phyloP scores from a whole-genome alignment of 2,329 filamentous ascomycete genomes.

The Fusarium ramigenum region DNA sequence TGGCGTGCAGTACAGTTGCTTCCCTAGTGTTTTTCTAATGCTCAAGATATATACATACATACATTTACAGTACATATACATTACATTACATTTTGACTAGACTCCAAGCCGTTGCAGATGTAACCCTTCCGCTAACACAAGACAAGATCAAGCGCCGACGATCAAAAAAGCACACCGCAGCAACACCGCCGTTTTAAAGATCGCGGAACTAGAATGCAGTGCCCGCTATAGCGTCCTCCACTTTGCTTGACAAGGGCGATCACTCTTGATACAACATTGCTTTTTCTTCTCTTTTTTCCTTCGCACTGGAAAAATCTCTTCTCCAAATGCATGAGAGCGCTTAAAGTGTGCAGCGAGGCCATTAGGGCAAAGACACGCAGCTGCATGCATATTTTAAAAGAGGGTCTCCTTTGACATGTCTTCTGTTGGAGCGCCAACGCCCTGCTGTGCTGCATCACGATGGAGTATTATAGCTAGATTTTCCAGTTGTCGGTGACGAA shows the following conservation, averaged over 20 bases:
- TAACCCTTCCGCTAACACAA: slow-evolving; percentile 29
- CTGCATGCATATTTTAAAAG: slow-evolving; percentile 37
- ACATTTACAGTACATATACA: slow-evolving; percentile 27
- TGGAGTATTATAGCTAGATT: slow-evolving; percentile 27
- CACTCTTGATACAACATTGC: slow-evolving; percentile 2
- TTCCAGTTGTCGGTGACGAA: slow-evolving; percentile 39
- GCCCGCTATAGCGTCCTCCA: slow-evolving; percentile 32
- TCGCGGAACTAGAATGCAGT: slow-evolving; percentile 32
- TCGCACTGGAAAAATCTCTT: slow-evolving; percentile 34
- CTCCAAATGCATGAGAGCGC: slow-evolving; percentile 9
- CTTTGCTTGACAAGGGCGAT: slow-evolving; percentile 25
- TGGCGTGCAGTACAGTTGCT: slow-evolving; percentile 20
- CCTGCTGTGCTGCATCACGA: slow-evolving; percentile 29
- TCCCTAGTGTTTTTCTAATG: slow-evolving; percentile 26
- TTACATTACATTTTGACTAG: slow-evolving; percentile 4
- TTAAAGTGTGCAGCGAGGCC: slow-evolving; percentile 21
- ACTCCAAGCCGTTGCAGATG: slow-evolving; percentile 19
- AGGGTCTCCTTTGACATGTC: slow-evolving; percentile 23
- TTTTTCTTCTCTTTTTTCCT: slow-evolving; percentile 32
- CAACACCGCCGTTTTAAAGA: slow-evolving; percentile 29
- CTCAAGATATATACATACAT: slow-evolving; percentile 32
- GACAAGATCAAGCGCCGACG: slow-evolving; percentile 31
- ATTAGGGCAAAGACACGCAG: slow-evolving; percentile 42
- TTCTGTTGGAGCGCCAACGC: slow-evolving; percentile 31
- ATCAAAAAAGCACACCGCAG: slow-evolving; percentile 28